Evolutionary conservation across 352 stramenopile species (phyloP).

Genomic region (Aphanomyces cochlioides): DNA sequence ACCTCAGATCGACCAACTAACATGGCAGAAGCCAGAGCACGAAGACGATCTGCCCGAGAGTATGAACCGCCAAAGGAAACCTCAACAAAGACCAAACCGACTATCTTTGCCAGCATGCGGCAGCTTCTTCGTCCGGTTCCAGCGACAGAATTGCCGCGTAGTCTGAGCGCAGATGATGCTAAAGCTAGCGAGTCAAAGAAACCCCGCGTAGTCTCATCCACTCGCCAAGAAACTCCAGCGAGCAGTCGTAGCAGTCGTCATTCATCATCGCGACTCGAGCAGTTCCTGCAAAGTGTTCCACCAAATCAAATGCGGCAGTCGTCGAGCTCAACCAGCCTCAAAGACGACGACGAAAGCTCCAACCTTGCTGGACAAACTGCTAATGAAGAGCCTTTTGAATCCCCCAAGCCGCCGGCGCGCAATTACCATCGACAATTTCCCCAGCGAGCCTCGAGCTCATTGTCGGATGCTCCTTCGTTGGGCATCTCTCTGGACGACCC

Average conservation of each 20-base stretch:
- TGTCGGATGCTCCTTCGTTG: too few relatives aligned
- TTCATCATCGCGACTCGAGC: neutral
- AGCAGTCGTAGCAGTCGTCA: neutral
- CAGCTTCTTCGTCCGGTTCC: neutral
- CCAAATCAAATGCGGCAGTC: slow-evolving; percentile 3
- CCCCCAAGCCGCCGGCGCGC: neutral
- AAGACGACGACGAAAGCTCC: neutral
- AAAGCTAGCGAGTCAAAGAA: neutral
- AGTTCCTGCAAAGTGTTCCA: slow-evolving; percentile 9
- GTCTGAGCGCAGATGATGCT: neutral
- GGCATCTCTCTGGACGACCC: neutral
- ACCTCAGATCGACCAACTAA: too few relatives aligned
- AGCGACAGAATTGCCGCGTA: neutral
- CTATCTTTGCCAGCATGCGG: neutral
- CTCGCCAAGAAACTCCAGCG: too few relatives aligned
- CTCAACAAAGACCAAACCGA: too few relatives aligned
- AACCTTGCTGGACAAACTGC: neutral
- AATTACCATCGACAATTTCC: neutral
- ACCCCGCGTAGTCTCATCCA: neutral
- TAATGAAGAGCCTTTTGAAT: slow-evolving; percentile 11
- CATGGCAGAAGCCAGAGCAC: too few relatives aligned
- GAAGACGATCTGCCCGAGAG: too few relatives aligned
- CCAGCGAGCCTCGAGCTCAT: neutral
- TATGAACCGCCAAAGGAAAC: too few relatives aligned
- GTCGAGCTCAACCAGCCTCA: neutral